phyloP scores from a whole-genome alignment of 768 basidiomycete genomes.

The Lactifluus pinguis region DNA sequence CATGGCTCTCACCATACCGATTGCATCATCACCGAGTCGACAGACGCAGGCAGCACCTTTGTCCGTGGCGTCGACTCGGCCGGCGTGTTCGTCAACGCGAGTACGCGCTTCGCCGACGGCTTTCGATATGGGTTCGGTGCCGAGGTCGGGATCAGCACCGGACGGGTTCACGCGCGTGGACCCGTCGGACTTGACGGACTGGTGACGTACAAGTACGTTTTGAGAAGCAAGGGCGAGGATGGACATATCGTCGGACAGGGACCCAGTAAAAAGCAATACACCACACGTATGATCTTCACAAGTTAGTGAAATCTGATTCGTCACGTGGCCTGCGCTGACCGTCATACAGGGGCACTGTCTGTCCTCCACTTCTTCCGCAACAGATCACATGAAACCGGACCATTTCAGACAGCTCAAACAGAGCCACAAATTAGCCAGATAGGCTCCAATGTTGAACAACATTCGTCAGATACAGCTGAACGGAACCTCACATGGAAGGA shows the following conservation, averaged over 20 bases:
- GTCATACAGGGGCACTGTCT: no score
- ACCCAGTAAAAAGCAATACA: no score
- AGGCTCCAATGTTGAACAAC: no score
- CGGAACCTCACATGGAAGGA: no score
- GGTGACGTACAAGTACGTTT: conserved; percentile 93
- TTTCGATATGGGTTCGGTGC: conserved; percentile 96
- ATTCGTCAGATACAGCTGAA: no score
- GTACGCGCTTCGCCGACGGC: conserved; percentile 93
- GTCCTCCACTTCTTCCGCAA: no score
- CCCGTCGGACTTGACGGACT: conserved; percentile 92
- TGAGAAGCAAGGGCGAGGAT: conserved; percentile 59
- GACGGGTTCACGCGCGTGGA: conserved; percentile 91
- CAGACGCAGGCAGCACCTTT: conserved; percentile 56
- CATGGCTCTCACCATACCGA: conserved; percentile 97
- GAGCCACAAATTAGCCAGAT: no score
- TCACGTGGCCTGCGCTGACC: no score
- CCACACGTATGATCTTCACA: no score
- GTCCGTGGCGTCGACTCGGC: conserved; percentile 86
- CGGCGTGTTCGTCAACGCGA: conserved; percentile 90
- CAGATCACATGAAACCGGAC: no score
- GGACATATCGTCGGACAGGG: conserved; percentile 60
- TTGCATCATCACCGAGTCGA: conserved; percentile 78
- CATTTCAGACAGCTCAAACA: no score
- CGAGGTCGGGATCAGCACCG: conserved; percentile 96
- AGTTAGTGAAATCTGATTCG: no score